Percentiles rank a stretch among this genome's conserved stretches.
Conservation (phyloP, 441 rosid genomes). For the Jatropha multifida region DNA sequence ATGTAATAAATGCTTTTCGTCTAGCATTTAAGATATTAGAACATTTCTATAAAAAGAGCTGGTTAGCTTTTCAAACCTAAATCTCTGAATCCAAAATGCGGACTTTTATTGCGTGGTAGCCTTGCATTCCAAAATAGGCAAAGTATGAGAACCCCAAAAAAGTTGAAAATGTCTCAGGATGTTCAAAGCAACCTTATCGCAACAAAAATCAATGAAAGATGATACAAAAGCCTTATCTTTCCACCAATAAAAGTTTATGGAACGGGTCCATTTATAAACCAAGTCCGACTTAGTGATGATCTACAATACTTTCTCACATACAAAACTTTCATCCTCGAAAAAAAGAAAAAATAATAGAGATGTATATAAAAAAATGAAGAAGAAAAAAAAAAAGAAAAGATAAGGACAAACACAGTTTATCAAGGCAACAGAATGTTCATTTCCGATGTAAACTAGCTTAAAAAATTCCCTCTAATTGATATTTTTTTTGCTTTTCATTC, state of each 20-base stretch:
- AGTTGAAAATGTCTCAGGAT: not conserved
- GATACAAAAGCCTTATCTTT: not conserved
- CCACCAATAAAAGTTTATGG: not conserved
- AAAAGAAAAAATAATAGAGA: not conserved
- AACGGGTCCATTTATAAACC: not conserved
- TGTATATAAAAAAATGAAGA: not conserved
- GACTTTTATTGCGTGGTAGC: not conserved
- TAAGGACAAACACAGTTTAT: not conserved
- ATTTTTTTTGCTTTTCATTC: not conserved
- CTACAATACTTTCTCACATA: not conserved
- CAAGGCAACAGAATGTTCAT: not conserved
- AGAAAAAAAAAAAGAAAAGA: not conserved
- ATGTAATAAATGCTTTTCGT: not conserved
- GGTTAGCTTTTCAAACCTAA: not conserved
- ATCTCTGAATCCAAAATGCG: not conserved
- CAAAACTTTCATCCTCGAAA: not conserved
- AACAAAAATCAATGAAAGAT: not conserved
- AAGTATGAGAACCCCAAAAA: not conserved
- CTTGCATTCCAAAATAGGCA: not conserved
- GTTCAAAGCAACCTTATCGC: not conserved
- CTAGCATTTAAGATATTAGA: not conserved
- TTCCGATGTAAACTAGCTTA: not conserved
- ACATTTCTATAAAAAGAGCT: not conserved
- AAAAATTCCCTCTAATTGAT: not conserved
- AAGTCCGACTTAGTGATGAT: not conserved